Percentiles rank a stretch among this genome's conserved stretches.
Conservation (phyloP, 345 rosid species). For the Populus pruinosa region DNA sequence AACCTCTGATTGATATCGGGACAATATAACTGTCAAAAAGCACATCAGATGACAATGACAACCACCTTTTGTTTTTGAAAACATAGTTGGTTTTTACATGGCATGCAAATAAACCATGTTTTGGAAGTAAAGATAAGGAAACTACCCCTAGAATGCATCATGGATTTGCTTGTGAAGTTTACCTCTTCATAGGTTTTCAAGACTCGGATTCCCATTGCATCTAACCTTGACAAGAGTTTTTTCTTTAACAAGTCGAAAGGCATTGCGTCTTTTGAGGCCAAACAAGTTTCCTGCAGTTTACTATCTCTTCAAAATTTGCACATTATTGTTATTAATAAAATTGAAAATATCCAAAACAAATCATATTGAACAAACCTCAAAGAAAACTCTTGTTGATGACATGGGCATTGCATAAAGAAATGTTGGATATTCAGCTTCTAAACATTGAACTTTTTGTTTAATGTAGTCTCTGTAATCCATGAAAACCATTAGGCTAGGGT, state of each 20-base stretch:
- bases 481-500: constrained; percentile 93
- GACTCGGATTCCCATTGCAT: constrained; percentile 68
- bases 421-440: constrained; percentile 74
- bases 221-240: constrained; percentile 73
- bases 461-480: constrained; percentile 90
- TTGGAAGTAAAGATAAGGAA: not conserved
- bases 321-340: not conserved
- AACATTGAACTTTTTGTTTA: constrained; percentile 45
- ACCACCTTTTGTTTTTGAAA: not conserved
- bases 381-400: constrained; percentile 81
- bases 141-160: not conserved
- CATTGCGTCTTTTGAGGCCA: constrained; percentile 92
- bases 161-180: constrained; percentile 8
- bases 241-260: constrained; percentile 74
- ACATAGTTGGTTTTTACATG: not conserved
- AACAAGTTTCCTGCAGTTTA: constrained; percentile 79
- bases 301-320: constrained; percentile 18
- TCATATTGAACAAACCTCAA: constrained; percentile 52
- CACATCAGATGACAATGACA: not conserved
- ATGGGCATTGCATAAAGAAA: constrained; percentile 89
- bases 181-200: constrained; percentile 84
- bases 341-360: not conserved
- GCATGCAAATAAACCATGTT: constrained; percentile 5
- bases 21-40: not conserved
- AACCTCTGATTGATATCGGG: not conserved